Evolutionary conservation across 1,284 basidiomycete species (phyloP).

Genomic region (Schizophyllum commune): DNA sequence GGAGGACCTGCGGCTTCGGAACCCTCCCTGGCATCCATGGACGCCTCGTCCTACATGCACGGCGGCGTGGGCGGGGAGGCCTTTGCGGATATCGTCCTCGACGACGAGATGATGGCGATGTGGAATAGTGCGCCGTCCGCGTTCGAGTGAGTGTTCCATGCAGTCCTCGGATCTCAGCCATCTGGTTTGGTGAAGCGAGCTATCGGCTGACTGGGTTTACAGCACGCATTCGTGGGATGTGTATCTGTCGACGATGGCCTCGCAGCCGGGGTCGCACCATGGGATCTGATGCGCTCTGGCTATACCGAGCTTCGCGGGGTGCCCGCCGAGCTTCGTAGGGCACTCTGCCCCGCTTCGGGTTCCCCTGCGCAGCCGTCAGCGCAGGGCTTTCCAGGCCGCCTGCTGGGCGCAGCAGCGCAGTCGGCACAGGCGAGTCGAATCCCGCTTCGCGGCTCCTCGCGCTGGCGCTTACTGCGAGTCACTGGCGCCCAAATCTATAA

Average conservation of each 20-base stretch:
- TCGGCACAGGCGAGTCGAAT: too few relatives aligned
- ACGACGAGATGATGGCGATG: constrained; percentile 12
- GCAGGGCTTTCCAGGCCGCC: too few relatives aligned
- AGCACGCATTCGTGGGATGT: neutral
- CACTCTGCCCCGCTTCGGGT: too few relatives aligned
- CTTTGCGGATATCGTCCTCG: constrained; percentile 11
- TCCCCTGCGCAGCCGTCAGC: too few relatives aligned
- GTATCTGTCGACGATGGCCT: neutral
- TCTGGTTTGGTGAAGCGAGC: too few relatives aligned
- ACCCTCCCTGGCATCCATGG: constrained; percentile 7
- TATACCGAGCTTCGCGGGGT: too few relatives aligned
- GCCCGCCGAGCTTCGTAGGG: too few relatives aligned
- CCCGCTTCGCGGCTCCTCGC: too few relatives aligned
- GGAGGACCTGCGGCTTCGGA: too few relatives aligned
- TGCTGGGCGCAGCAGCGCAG: too few relatives aligned
- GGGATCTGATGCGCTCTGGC: neutral
- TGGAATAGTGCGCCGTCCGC: constrained; percentile 10
- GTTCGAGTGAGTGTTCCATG: constrained; percentile 8
- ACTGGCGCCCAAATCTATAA: too few relatives aligned
- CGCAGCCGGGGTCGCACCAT: neutral
- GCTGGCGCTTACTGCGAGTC: too few relatives aligned
- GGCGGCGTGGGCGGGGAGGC: constrained; percentile 7
- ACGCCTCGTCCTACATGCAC: constrained; percentile 6
- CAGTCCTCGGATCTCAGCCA: constrained; percentile 12
- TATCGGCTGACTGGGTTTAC: neutral